Percentiles rank a stretch among this genome's conserved stretches.
Conservation (phyloP, 2,329 filamentous ascomycete species). For the Rutstroemia sp. region DNA sequence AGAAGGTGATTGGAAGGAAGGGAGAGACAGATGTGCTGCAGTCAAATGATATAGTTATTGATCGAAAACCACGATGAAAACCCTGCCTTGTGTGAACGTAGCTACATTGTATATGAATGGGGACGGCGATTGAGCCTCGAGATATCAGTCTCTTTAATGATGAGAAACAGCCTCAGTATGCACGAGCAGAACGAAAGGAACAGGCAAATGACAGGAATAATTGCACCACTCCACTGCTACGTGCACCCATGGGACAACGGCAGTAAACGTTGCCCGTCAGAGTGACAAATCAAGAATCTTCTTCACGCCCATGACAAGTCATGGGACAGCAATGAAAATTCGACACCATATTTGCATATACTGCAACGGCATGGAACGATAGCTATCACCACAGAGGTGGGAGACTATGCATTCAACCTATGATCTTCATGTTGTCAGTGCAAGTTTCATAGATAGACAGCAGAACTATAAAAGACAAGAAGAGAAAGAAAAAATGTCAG, state of each 20-base stretch:
- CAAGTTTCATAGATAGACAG: not conserved
- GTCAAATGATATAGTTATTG: too few species aligned
- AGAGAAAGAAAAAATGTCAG: slow-evolving; percentile 24
- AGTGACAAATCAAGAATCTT: not conserved
- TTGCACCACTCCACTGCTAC: not conserved
- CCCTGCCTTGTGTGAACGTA: too few species aligned
- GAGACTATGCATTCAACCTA: not conserved
- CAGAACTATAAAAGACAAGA: not conserved
- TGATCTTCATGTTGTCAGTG: not conserved
- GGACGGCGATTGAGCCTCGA: too few species aligned
- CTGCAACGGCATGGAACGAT: too few species aligned
- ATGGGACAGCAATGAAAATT: slow-evolving; percentile 8
- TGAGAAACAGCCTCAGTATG: too few species aligned
- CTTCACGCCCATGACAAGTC: slow-evolving; percentile 9
- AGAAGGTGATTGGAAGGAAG: not conserved
- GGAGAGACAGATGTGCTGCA: not conserved
- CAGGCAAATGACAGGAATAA: not conserved
- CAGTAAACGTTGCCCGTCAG: too few species aligned
- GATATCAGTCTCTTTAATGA: too few species aligned
- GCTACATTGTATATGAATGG: too few species aligned
- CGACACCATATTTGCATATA: not conserved
- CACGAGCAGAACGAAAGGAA: too few species aligned
- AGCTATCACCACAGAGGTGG: too few species aligned
- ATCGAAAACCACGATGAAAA: too few species aligned
- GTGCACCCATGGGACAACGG: too few species aligned